Evolutionary conservation across 805 yeast genomes (phyloP).

Genomic region (Ogataea trehalophila): DNA sequence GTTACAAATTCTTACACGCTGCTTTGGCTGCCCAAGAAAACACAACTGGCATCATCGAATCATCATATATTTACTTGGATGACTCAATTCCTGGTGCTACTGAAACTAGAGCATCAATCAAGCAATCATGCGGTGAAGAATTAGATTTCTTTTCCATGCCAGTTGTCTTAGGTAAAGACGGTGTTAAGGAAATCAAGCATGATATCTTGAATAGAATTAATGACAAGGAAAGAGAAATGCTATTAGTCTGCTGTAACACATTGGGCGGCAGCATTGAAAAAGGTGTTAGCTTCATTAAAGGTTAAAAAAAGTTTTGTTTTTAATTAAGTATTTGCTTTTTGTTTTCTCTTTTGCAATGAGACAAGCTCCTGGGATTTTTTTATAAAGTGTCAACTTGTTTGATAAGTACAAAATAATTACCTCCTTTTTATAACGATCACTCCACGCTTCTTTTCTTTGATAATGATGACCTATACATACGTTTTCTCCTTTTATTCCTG

Average conservation of each 20-base stretch:
- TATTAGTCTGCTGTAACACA: constrained; percentile 49
- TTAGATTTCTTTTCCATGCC: constrained; percentile 59
- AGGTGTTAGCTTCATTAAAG: constrained; percentile 36
- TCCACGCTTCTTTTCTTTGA: background rate
- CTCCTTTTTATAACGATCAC: no score
- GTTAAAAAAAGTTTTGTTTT: background rate
- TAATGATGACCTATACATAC: no score
- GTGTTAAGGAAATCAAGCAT: constrained; percentile 53
- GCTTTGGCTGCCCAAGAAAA: constrained; percentile 62
- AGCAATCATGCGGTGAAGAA: constrained; percentile 27
- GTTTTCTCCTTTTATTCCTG: no score
- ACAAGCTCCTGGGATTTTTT: background rate
- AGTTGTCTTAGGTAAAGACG: constrained; percentile 47
- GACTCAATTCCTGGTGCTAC: constrained; percentile 49
- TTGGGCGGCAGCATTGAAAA: constrained; percentile 52
- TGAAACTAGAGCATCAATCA: constrained; percentile 41
- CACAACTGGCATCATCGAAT: constrained; percentile 59
- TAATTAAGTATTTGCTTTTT: background rate
- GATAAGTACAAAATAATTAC: background rate
- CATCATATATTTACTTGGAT: constrained; percentile 52
- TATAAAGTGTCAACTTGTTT: background rate
- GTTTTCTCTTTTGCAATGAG: background rate
- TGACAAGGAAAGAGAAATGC: constrained; percentile 50
- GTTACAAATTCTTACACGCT: constrained; percentile 65
- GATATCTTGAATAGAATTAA: constrained; percentile 45